Evolutionary conservation across 2,329 filamentous ascomycete genomes (phyloP), one percentile per base, ranked within the genome.

Genomic region (Blumeriella jaapii): DNA sequence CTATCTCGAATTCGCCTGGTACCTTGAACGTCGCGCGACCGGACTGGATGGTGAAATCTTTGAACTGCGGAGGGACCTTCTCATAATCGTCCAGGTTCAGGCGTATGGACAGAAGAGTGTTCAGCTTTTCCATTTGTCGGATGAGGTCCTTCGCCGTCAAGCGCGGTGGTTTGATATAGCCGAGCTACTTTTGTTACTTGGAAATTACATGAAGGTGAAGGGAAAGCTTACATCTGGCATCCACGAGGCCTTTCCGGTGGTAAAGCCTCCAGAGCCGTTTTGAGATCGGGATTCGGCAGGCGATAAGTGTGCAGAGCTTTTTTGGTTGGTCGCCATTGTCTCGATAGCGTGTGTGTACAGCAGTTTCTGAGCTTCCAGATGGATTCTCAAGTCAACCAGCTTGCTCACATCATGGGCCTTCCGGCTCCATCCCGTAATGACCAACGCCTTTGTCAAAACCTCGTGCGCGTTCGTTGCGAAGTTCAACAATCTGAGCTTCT

Each of bases 1-100:
- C 91, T 13, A 96, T 74, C 56, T 96, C 89, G 50, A 95, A 95
- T 56, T 96, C 89, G 34, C 74, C 73, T 2, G 73, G 63, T 1
- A 96, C 82, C 29, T 65, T 71, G 57, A 98, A 98, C 0, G 86
- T 96, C 5, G 82, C 89, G 31, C 89, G 76, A n/a, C 93, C 91
- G 33, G 84, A 82, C 34, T 71, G 70, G 41, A 98, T 82, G 4
- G 67, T 69, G 60, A 86, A 96, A 41, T 82, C 69, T 49, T 70
- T 71, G 55, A 96, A 83, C 35, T 81, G 70, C n/a, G 64, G 60
- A 1, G 91, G 91, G 32, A 77, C 71, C 40, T 67, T 74, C 29
- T 95, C 73, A 43, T 78, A 74, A 48, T 96, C 87, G 40, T 93
- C 73, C 10, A 95, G 63, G 38, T 83, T 85, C n/a, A 98, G 62